These are phyloP conservation scores for Buddleja alternifolia DNA, from an alignment of 257 asterid species.

Conservation along the genomic window DNA sequence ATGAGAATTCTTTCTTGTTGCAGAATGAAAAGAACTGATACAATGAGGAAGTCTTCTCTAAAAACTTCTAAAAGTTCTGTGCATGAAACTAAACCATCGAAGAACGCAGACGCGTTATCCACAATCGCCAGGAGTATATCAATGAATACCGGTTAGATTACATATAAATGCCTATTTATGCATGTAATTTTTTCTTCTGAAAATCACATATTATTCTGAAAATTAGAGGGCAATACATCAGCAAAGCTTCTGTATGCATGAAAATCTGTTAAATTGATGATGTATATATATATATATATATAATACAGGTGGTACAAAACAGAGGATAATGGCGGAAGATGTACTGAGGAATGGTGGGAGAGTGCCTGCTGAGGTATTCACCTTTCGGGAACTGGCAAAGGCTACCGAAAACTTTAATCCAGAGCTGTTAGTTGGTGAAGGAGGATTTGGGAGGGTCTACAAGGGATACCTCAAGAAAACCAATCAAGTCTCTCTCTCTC, in stretches of 20 bases:
- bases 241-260: background rate
- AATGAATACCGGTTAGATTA: conserved; percentile 60
- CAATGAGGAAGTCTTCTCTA: conserved; percentile 56
- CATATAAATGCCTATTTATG: background rate
- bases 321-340: conserved; percentile 56
- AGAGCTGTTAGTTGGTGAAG: conserved; percentile 77
- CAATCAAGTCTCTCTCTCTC: conserved; percentile 47
- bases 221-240: too few species aligned
- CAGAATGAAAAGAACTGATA: conserved; percentile 36
- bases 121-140: conserved; percentile 62
- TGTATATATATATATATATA: too few species aligned
- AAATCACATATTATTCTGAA: too few species aligned
- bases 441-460: conserved; percentile 91
- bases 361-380: conserved; percentile 69
- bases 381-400: conserved; percentile 76
- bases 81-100: conserved; percentile 37
- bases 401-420: conserved; percentile 85
- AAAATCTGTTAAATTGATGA: background rate
- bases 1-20: conserved; percentile 60
- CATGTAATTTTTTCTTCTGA: too few species aligned
- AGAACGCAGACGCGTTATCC: conserved; percentile 39
- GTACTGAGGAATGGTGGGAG: conserved; percentile 44
- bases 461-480: conserved; percentile 75
- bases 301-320: conserved; percentile 53
- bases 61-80: conserved; percentile 63